phyloP scores from a whole-genome alignment of 805 yeast genomes.

The Wickerhamomyces canadensis region DNA sequence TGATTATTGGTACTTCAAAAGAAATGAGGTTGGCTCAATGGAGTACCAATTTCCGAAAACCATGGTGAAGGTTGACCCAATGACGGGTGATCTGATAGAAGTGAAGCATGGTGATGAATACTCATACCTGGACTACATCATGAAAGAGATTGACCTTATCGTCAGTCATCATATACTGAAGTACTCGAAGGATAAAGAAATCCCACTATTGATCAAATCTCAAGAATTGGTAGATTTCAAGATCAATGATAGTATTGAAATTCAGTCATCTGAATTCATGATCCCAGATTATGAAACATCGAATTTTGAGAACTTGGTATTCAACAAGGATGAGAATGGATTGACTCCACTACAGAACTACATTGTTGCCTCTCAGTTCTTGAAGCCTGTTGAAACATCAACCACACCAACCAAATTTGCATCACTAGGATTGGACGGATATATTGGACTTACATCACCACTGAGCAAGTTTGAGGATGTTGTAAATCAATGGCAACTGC shows the following conservation, averaged over 20 bases:
- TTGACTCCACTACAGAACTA: conserved; percentile 10
- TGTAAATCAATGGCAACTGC: conserved; percentile 11
- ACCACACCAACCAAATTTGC: conserved; percentile 3
- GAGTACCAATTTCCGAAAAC: conserved; percentile 8
- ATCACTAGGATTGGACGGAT: conserved; percentile 7
- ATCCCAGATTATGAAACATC: conserved; percentile 10
- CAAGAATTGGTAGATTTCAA: conserved; percentile 4
- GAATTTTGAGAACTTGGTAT: conserved; percentile 6
- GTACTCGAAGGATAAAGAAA: background rate
- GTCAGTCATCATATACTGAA: conserved; percentile 6
- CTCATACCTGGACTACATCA: conserved; percentile 4
- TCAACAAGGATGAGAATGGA: conserved; percentile 6
- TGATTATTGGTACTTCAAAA: conserved; percentile 7
- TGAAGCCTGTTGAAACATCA: conserved; percentile 4
- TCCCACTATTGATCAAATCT: conserved; percentile 2
- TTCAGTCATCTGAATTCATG: conserved; percentile 5
- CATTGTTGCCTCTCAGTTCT: conserved; percentile 6
- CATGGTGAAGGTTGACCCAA: background rate
- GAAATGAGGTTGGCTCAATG: conserved; percentile 6
- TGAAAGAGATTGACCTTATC: conserved; percentile 7
- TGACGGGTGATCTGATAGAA: background rate
- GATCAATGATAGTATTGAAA: conserved; percentile 6
- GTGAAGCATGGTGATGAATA: conserved; percentile 1
- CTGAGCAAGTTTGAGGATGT: conserved; percentile 4
- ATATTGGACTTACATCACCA: conserved; percentile 4